Percentiles rank a stretch among this genome's conserved stretches.
Evolutionary conservation across 495 filamentous ascomycete species (phyloP).

Genomic region (Aspergillus taichungensis): DNA sequence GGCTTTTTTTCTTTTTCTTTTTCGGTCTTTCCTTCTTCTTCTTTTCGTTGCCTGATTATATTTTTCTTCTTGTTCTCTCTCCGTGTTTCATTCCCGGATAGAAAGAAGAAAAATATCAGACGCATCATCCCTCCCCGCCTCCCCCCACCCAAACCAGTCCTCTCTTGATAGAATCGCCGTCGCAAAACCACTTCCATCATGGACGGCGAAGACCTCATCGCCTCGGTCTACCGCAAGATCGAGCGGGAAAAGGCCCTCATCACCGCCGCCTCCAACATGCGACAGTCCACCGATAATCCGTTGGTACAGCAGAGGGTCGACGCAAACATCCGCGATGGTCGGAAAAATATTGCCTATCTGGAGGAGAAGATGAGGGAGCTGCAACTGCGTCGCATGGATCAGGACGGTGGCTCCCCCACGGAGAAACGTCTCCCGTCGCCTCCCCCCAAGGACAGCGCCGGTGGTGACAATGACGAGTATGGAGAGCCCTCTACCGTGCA

Average conservation of each 20-base stretch:
- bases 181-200: constrained; percentile 24
- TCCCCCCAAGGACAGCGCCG: constrained; percentile 57
- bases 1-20: background rate
- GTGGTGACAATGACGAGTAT: constrained; percentile 41
- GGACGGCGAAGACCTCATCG: constrained; percentile 66
- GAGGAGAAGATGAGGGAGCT: constrained; percentile 84
- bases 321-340: constrained; percentile 84
- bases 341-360: constrained; percentile 86
- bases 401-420: constrained; percentile 38
- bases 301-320: constrained; percentile 81
- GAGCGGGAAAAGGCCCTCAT: constrained; percentile 95
- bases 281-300: constrained; percentile 88
- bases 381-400: constrained; percentile 66
- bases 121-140: constrained; percentile 3
- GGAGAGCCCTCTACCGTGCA: constrained; percentile 46
- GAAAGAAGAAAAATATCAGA: too few species aligned
- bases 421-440: constrained; percentile 33
- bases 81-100: too few species aligned
- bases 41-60: background rate
- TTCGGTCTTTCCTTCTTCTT: background rate
- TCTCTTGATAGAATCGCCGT: constrained; percentile 3
- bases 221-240: constrained; percentile 92
- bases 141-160: constrained; percentile 1
- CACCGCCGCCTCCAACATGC: constrained; percentile 87
- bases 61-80: background rate